Evolutionary conservation across 2,329 filamentous ascomycete species (phyloP), one percentile per base, ranked within the genome.

Genomic region (Decorospora gaudefroyi): DNA sequence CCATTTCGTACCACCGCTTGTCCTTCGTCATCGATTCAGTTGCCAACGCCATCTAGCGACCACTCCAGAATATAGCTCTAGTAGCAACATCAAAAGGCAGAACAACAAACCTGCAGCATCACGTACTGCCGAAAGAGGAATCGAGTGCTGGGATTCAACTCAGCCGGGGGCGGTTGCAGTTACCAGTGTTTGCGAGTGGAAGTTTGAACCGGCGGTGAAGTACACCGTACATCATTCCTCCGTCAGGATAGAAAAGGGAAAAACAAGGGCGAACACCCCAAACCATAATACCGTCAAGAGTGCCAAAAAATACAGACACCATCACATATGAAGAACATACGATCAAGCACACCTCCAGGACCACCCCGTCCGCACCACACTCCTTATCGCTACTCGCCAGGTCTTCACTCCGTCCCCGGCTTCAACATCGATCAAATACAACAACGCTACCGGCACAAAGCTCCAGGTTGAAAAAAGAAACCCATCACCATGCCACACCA

Each of bases 401-500:
- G 13, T 7, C n/a, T 21, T 28, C 13, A 1, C 22, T 17, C 17
- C 11, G 23, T 11, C 11, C 11, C 5, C 23, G 21, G 10, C n/a
- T 21, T n/a, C 10, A 10, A 29, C 12, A n/a, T 15, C 25, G 17
- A 22, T 13, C 4, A 4, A 30, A n/a, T 26, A 36, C 26, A 10
- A 28, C n/a, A 13, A 26, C 27, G 26, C 26, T n/a, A 22, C n/a
- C 6, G n/a, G n/a, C n/a, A n/a, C n/a, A n/a, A n/a, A n/a, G n/a
- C n/a, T n/a, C n/a, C n/a, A n/a, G n/a, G n/a, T 9, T 32, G 10
- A n/a, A 32, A 32, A n/a, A 6, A 15, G 18, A 19, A 22, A 15
- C 16, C 29, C 4, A 23, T 4, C 29, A 21, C 5, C 6, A 68
- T 69, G 63, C 61, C 60, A 13, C 63, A 66, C 38, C 49, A 53